Conservation (phyloP, 176 grass and related monocot genomes). For the Avena eriantha region DNA sequence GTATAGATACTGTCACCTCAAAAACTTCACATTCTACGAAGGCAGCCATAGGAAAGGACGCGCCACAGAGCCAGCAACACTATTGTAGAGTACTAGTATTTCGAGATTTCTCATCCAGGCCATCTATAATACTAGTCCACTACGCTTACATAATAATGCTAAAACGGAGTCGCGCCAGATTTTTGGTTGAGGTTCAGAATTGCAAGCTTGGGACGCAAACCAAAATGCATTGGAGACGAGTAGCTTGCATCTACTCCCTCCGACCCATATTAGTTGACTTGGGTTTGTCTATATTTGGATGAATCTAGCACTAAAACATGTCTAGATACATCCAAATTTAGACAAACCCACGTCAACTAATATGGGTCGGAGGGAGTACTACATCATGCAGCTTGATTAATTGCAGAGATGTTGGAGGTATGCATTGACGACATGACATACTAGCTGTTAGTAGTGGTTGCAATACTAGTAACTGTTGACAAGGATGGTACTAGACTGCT, state of each 20-base stretch:
- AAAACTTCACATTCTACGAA: background rate
- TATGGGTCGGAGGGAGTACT: too few relatives aligned
- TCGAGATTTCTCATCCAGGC: too few relatives aligned
- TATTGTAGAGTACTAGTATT: too few relatives aligned
- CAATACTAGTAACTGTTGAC: background rate
- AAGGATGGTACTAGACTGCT: background rate
- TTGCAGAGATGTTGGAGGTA: background rate
- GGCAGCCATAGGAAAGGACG: background rate
- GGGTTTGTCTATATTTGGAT: too few relatives aligned
- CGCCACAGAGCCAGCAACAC: too few relatives aligned
- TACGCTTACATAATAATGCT: background rate
- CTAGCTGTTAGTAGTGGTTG: background rate
- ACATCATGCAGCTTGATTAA: background rate
- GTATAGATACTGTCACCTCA: background rate
- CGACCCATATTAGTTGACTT: too few relatives aligned
- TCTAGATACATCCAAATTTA: too few relatives aligned
- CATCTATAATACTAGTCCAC: too few relatives aligned
- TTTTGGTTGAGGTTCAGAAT: background rate
- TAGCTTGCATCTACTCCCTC: background rate
- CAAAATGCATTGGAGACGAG: conserved; percentile 14
- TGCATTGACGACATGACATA: background rate
- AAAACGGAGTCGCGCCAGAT: background rate
- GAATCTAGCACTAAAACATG: too few relatives aligned
- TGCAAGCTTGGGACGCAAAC: background rate
- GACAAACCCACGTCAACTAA: too few relatives aligned